phyloP scores from a whole-genome alignment of 1,284 basidiomycete genomes.

The Boletus semigastroideus region DNA sequence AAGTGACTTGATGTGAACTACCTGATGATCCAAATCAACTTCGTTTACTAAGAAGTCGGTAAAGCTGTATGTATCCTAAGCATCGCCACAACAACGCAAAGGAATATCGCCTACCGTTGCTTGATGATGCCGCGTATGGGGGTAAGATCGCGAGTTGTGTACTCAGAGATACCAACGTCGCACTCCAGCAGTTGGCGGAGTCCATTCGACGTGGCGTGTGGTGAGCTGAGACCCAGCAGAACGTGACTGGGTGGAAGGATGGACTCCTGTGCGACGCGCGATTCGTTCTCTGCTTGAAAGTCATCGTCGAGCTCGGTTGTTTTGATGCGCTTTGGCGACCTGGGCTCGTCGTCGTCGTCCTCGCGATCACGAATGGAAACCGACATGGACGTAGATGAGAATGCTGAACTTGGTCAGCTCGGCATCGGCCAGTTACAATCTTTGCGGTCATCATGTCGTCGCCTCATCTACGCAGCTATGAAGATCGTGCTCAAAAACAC shows the following conservation, averaged over 20 bases:
- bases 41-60: constrained; percentile 94
- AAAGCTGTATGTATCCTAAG: constrained; percentile 55
- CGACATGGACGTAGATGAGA: constrained; percentile 27
- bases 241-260: constrained; percentile 73
- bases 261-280: constrained; percentile 17
- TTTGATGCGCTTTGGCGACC: constrained; percentile 58
- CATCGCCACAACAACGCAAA: constrained; percentile 5
- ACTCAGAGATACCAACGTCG: constrained; percentile 91
- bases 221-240: constrained; percentile 56
- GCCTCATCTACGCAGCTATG: constrained; percentile 56
- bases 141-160: constrained; percentile 70
- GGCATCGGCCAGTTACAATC: not conserved
- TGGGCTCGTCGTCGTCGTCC: constrained; percentile 43
- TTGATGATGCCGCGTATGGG: constrained; percentile 91
- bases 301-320: constrained; percentile 36
- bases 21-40: constrained; percentile 76
- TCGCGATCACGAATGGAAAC: constrained; percentile 49
- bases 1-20: constrained; percentile 77
- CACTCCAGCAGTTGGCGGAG: constrained; percentile 66
- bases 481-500: constrained; percentile 59
- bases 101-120: constrained; percentile 65
- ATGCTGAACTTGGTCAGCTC: not conserved
- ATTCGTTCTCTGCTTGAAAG: constrained; percentile 3
- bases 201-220: constrained; percentile 47
- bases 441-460: constrained; percentile 43